Evolutionary conservation across 306 rosid genomes (phyloP).

Genomic region (Rosa rugosa): DNA sequence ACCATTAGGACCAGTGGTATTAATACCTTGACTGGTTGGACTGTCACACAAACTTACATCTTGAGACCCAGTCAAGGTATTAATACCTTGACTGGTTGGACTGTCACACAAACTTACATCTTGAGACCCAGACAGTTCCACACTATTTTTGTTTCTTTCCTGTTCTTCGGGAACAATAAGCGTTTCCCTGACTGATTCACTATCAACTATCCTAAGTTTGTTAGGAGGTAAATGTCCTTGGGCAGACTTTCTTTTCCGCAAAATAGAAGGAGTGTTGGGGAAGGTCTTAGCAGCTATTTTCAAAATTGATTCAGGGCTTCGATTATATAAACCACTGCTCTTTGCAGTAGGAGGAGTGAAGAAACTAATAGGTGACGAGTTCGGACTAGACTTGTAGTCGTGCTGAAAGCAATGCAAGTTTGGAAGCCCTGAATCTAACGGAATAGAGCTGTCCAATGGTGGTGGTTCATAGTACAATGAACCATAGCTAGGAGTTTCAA

Average conservation of each 20-base stretch:
- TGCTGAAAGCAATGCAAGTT: constrained; percentile 42
- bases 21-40: constrained; percentile 45
- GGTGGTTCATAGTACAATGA: constrained; percentile 80
- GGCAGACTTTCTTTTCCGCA: constrained; percentile 65
- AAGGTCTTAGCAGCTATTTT: constrained; percentile 81
- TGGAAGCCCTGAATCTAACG: constrained; percentile 52
- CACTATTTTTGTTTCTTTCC: constrained; percentile 33
- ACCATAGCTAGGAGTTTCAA: constrained; percentile 55
- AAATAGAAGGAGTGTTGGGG: constrained; percentile 92
- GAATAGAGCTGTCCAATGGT: constrained; percentile 45
- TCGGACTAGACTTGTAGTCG: constrained; percentile 49
- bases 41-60: constrained; percentile 43
- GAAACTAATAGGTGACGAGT: constrained; percentile 57
- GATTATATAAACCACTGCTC: constrained; percentile 42
- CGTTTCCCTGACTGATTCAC: constrained; percentile 33
- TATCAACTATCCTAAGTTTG: constrained; percentile 37
- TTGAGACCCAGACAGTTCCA: constrained; percentile 39
- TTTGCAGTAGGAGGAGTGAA: constrained; percentile 84
- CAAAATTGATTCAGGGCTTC: constrained; percentile 86
- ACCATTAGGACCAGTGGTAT: constrained; percentile 38
- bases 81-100: constrained; percentile 45
- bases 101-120: constrained; percentile 43
- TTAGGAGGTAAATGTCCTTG: constrained; percentile 37
- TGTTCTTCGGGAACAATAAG: constrained; percentile 38
- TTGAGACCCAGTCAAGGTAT: constrained; percentile 43